A percentile compares a stretch with the other conserved stretches of the same genome.
phyloP scores from a whole-genome alignment of 768 basidiomycete species.

The Lentinula lateritia region DNA sequence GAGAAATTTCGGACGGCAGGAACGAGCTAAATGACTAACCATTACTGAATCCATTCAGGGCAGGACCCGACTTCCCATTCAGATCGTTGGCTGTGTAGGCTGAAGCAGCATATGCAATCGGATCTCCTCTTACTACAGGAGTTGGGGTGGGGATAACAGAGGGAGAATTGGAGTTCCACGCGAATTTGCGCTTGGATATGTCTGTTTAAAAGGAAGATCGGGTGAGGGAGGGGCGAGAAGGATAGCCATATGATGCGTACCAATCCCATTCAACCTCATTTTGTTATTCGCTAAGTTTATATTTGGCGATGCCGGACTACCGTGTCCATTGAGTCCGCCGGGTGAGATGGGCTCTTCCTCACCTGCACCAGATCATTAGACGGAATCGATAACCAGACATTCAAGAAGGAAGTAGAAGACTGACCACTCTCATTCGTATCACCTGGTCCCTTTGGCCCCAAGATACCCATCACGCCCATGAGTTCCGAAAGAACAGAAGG shows the following conservation, averaged over 20 bases:
- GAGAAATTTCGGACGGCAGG: neutral
- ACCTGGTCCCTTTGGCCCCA: neutral
- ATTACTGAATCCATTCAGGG: neutral
- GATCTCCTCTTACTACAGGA: neutral
- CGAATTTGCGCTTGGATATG: neutral
- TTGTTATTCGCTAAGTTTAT: neutral
- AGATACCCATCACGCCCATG: constrained; percentile 83
- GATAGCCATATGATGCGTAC: neutral
- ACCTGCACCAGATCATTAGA: neutral
- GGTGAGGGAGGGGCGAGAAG: neutral
- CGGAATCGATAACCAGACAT: neutral
- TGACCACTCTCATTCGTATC: neutral
- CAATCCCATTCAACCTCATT: neutral
- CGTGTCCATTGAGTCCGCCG: neutral
- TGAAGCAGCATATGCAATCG: neutral
- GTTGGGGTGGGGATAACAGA: neutral
- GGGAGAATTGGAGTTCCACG: neutral
- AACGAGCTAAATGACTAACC: neutral
- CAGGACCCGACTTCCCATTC: neutral
- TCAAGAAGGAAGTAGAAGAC: neutral
- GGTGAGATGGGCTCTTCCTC: constrained; percentile 1
- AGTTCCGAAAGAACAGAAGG: constrained; percentile 95
- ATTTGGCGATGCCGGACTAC: neutral
- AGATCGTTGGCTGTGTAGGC: neutral
- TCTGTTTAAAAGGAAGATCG: neutral